A percentile compares a stretch with the other conserved stretches of the same genome.
Evolutionary conservation across 345 rosid genomes (phyloP).

Genomic region (Rhodamnia argentea): DNA sequence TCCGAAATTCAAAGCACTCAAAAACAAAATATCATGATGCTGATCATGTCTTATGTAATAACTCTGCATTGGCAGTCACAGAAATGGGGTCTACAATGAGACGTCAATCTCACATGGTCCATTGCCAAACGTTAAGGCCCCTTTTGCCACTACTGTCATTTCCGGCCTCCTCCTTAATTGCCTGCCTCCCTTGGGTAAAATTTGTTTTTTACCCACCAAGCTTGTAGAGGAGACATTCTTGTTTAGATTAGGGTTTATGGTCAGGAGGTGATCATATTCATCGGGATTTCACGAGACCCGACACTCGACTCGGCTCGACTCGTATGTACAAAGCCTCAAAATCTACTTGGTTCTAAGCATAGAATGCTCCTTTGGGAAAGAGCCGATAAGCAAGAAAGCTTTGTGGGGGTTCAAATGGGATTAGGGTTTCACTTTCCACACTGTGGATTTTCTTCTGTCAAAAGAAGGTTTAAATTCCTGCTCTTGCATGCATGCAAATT

Average conservation of each 20-base stretch:
- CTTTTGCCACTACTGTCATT: not conserved
- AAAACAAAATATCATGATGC: slow-evolving; percentile 9
- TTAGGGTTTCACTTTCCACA: not conserved
- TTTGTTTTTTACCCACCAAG: not conserved
- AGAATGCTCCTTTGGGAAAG: not conserved
- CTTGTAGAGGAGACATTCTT: no score
- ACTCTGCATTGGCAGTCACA: slow-evolving; percentile 15
- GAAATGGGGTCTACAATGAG: slow-evolving; percentile 16
- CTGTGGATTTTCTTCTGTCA: not conserved
- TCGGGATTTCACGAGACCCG: not conserved
- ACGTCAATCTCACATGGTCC: slow-evolving; percentile 28
- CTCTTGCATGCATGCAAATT: not conserved
- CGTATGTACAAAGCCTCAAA: not conserved
- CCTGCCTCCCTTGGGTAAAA: not conserved
- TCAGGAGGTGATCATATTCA: not conserved
- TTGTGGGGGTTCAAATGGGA: not conserved
- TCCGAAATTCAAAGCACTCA: not conserved
- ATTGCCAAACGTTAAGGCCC: not conserved
- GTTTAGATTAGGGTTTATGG: not conserved
- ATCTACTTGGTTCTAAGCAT: not conserved
- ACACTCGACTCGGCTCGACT: no score
- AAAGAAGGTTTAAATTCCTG: not conserved
- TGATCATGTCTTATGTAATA: slow-evolving; percentile 15
- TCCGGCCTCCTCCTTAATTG: not conserved
- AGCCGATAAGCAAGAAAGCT: not conserved